phyloP scores from a whole-genome alignment of 2,329 filamentous ascomycete genomes.

The Pseudocercospora fuligena region DNA sequence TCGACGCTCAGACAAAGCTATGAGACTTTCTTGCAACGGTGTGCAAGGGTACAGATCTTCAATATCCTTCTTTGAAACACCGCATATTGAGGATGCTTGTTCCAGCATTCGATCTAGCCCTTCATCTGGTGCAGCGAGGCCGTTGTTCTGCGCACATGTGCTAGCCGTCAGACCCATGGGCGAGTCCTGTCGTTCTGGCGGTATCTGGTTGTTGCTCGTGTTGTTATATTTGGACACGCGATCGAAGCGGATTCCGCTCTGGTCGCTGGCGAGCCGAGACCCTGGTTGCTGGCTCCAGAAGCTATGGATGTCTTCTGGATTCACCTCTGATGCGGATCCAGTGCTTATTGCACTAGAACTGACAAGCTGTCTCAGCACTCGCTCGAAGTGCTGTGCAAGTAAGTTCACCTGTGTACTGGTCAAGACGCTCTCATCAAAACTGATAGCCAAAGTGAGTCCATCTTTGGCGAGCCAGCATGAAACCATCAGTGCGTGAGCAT shows the following conservation, averaged over 20 bases:
- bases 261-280: not conserved
- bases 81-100: not conserved
- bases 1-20: constrained; percentile 58
- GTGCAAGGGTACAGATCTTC: constrained; percentile 57
- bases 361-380: not conserved
- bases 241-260: not conserved
- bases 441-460: not conserved
- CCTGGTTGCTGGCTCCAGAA: constrained; percentile 7
- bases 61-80: constrained; percentile 19
- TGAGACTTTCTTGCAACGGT: constrained; percentile 41
- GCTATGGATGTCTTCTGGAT: not conserved
- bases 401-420: constrained; percentile 2
- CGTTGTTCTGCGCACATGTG: not conserved
- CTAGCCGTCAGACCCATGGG: not conserved
- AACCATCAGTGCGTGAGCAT: not conserved
- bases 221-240: not conserved
- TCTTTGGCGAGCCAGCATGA: not conserved
- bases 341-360: not conserved
- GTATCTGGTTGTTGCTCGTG: not conserved
- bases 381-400: constrained; percentile 9
- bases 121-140: not conserved
- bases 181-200: not conserved
- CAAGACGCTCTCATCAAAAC: constrained; percentile 5
- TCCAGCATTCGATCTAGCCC: not conserved
- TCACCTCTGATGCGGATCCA: not conserved